Conservation (phyloP, 1,284 basidiomycete species). For the Hypsizygus ulmarius region DNA sequence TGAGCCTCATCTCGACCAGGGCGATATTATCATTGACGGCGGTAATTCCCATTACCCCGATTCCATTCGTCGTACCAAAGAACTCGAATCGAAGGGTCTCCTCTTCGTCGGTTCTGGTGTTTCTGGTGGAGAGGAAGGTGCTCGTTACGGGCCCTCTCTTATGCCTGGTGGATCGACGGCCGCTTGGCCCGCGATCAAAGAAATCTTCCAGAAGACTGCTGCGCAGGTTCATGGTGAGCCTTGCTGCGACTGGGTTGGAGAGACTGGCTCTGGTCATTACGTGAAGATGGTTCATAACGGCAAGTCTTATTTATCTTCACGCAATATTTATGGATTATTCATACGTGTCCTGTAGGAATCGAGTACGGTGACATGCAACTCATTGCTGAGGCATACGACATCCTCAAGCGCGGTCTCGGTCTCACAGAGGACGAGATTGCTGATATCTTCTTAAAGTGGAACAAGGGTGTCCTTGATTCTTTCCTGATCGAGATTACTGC, state of each 20-base stretch:
- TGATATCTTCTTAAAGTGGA: slow-evolving; percentile 90
- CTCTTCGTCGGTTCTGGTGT: slow-evolving; percentile 99
- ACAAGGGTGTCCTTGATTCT: slow-evolving; percentile 98
- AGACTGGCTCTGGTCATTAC: slow-evolving; percentile 92
- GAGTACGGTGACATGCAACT: slow-evolving; percentile 99
- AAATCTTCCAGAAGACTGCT: slow-evolving; percentile 98
- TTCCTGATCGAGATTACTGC: slow-evolving; percentile 99
- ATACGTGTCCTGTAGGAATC: slow-evolving; percentile 60
- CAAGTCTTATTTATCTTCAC: slow-evolving; percentile 10
- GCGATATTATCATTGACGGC: slow-evolving; percentile 98
- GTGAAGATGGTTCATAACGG: slow-evolving; percentile 99
- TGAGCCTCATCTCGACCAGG: slow-evolving; percentile 66
- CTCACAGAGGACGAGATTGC: slow-evolving; percentile 85
- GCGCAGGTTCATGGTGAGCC: slow-evolving; percentile 96
- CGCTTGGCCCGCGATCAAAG: slow-evolving; percentile 97
- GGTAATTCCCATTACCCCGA: slow-evolving; percentile 99
- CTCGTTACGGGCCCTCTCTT: slow-evolving; percentile 94
- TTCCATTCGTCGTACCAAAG: slow-evolving; percentile 91
- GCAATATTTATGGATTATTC: slow-evolving; percentile 7
- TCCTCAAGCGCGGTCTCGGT: slow-evolving; percentile 95
- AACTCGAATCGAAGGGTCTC: slow-evolving; percentile 92
- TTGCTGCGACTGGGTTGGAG: slow-evolving; percentile 99
- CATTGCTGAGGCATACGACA: slow-evolving; percentile 98
- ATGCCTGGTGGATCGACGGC: slow-evolving; percentile 97
- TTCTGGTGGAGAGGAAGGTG: slow-evolving; percentile 99